These are phyloP conservation scores for Danielia oregonensis DNA, from an alignment of 805 yeast genomes.

Conservation along the genomic window DNA sequence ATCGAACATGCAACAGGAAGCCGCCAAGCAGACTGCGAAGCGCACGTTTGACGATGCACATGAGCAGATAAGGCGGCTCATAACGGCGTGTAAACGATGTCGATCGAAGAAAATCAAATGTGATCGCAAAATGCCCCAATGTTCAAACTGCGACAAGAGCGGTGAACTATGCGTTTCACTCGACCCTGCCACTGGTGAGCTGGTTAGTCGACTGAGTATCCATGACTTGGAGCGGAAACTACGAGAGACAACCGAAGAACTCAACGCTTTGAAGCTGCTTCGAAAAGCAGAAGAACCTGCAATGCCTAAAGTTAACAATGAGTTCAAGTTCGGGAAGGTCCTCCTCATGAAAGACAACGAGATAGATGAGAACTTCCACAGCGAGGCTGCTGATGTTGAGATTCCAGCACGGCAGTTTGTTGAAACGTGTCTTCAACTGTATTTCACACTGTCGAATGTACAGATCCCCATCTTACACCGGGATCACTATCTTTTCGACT, in stretches of 20 bases:
- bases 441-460: conserved; percentile 9
- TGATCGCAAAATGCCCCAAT: conserved; percentile 14
- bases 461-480: conserved; percentile 16
- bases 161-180: conserved; percentile 10
- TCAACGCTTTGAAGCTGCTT: conserved; percentile 3
- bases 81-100: conserved; percentile 16
- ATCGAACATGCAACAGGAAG: too few relatives aligned
- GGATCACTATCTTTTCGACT: conserved; percentile 10
- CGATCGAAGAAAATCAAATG: conserved; percentile 13
- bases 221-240: conserved; percentile 8
- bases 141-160: conserved; percentile 13
- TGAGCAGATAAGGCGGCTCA: too few relatives aligned
- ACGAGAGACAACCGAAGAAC: conserved; percentile 6
- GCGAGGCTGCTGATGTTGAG: conserved; percentile 2
- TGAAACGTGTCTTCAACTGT: conserved; percentile 8
- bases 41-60: too few relatives aligned
- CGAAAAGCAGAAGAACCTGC: neutral
- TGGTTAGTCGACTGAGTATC: conserved; percentile 10
- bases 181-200: conserved; percentile 14
- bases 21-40: too few relatives aligned
- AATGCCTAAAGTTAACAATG: neutral
- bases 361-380: neutral
- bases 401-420: conserved; percentile 7
- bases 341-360: conserved; percentile 7
- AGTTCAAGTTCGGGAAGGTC: conserved; percentile 5